Evolutionary conservation across 306 rosid genomes (phyloP), one percentile per base, ranked within the genome.

Genomic region (Nissolia schottii): DNA sequence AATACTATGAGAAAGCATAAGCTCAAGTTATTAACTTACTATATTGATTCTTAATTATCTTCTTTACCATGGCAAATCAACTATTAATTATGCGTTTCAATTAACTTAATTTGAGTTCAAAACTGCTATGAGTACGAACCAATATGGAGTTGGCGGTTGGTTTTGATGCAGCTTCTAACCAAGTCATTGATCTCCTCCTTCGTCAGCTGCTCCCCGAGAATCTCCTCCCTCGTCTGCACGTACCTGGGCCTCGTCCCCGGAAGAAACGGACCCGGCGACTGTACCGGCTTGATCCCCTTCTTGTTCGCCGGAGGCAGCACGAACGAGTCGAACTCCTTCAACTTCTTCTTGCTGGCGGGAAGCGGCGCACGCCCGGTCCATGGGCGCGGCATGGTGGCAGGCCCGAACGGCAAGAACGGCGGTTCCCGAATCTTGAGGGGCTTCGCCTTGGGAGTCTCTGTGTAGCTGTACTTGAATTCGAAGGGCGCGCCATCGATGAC

Each of bases 401-500:
- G 89, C 3, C 97, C 96, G 31, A 93, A 90, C 16, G 93, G 98
- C 10, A 89, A 51, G 51, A 60, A 88, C 0, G 92, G 77, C n/a
- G 88, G 76, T 53, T 94, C 97, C 1, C 96, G 87, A 51, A 94
- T 88, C 85, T 84, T 85, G 5, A 89, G 12, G 0, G 99, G 99
- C 81, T 84, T 86, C 10, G 64, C 57, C 57, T 85, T 94, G 0
- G 99, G 99, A 22, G 96, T 87, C 76, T 94, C 99, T 0, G 99
- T 94, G 87, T 91, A 94, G 60, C 97, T 94, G 62, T 94, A 94
- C 87, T 89, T 94, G 86, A 89, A 94, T 46, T 94, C 97, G 48
- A 94, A 94, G 1, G 99, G 99, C 0, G 99, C 86, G 14, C 83
- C 86, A 0, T 82, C 86, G 2, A 82, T 64, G 0, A 82, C 69